Percentiles rank a stretch among this genome's conserved stretches.
Conservation (phyloP, 2,329 filamentous ascomycete species). For the Talaromyces piceae region DNA sequence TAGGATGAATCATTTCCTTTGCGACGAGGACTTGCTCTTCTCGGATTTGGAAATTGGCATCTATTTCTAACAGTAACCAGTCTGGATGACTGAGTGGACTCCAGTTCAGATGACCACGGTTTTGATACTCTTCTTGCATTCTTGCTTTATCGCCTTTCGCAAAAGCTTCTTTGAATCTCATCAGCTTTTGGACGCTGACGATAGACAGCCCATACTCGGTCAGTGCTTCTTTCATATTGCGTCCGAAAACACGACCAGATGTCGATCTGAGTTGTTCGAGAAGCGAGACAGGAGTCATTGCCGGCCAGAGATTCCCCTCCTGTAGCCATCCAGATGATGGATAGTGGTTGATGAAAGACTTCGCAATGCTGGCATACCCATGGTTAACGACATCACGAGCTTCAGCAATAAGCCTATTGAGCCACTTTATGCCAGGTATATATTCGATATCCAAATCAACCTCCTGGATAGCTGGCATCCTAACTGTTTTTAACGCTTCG, state of each 20-base stretch:
- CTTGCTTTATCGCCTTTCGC: conserved; percentile 23
- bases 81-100: conserved; percentile 47
- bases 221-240: conserved; percentile 29
- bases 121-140: conserved; percentile 38
- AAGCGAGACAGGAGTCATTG: conserved; percentile 32
- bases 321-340: conserved; percentile 29
- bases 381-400: neutral
- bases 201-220: conserved; percentile 35
- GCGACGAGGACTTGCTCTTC: conserved; percentile 57
- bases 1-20: conserved; percentile 50
- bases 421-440: neutral
- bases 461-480: neutral
- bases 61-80: conserved; percentile 61
- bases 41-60: conserved; percentile 56
- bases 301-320: conserved; percentile 36
- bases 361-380: neutral
- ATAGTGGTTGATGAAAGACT: neutral
- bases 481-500: neutral
- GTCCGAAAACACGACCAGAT: conserved; percentile 21
- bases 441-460: neutral
- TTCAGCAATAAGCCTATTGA: neutral
- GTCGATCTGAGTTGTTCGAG: conserved; percentile 38
- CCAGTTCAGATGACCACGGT: conserved; percentile 52
- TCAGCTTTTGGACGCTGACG: conserved; percentile 36
- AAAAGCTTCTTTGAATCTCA: conserved; percentile 35